Evolutionary conservation across 2,329 filamentous ascomycete genomes (phyloP), one percentile per base, ranked within the genome.

Genomic region (Lizonia empirigonia): DNA sequence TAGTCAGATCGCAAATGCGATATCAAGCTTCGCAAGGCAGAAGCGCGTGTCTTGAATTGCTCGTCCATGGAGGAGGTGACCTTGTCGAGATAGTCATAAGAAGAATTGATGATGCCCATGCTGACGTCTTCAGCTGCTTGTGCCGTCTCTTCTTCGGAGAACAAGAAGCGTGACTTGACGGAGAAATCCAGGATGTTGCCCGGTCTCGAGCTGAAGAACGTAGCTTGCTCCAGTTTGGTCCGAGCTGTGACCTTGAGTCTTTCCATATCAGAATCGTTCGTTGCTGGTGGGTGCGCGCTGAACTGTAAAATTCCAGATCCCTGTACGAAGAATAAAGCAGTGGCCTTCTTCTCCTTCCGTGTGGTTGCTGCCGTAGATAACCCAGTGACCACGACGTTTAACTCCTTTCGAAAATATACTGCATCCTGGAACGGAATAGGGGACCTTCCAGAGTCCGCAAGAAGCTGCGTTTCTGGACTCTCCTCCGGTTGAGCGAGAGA

Each of bases 151-250:
- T 84, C 78, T 15, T 82, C 74, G 0, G 84, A 79, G 59, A 94
- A 96, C 4, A 82, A 79, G 37, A 87, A 77, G 46, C 86, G 85
- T 30, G 83, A 79, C 56, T 84, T 83, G 34, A 86, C 82, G 34
- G 87, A 84, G 63, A 99, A 91, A 55, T 91, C 86, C n/a, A 99
- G 76, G n/a, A 93, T 89, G 63, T 91, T 97, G 65, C 90, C 85
- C 55, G 87, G 82, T 68, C 89, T 85, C 38, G 85, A 85, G 2
- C 92, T 92, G 69, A 91, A 97, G 74, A 97, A 97, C 1, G 97
- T 89, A 2, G 92, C 92, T 75, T 99, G 92, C 68, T 97, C 91
- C 32, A 99, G 81, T 74, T 94, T 96, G 74, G 86, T 90, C 74
- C 91, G 94, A 6, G 90, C 89, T 1, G 89, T 92, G 13, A 96